Evolutionary conservation across 345 rosid genomes (phyloP).

Genomic region (Syzygium aqueum): DNA sequence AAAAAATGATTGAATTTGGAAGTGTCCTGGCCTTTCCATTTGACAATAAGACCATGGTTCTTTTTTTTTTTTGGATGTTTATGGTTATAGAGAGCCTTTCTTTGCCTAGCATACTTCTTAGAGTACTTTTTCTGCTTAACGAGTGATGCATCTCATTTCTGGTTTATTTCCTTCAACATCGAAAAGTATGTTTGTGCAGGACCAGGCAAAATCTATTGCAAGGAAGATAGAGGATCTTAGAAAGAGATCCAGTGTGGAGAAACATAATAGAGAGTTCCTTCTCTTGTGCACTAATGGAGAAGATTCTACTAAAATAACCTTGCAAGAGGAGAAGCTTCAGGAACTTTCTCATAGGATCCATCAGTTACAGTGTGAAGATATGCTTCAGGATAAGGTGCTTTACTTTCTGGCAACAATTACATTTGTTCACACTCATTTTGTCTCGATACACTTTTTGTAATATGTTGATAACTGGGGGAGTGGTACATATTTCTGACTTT

Average conservation of each 20-base stretch:
- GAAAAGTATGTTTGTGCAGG: constrained; percentile 19
- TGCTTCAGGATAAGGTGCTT: constrained; percentile 52
- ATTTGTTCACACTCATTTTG: neutral
- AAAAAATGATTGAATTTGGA: neutral
- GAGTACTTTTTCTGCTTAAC: neutral
- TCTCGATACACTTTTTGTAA: neutral
- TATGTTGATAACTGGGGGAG: neutral
- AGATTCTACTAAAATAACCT: constrained; percentile 16
- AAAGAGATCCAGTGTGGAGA: constrained; percentile 12
- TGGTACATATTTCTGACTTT: neutral
- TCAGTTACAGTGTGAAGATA: constrained; percentile 42
- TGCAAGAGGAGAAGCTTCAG: constrained; percentile 52
- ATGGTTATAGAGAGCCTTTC: neutral
- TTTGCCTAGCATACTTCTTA: neutral
- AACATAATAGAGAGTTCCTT: constrained; percentile 17
- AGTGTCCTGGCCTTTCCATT: neutral
- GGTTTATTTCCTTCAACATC: neutral
- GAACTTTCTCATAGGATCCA: constrained; percentile 41
- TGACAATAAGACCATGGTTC: neutral
- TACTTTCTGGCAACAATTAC: neutral
- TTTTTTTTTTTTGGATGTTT: neutral
- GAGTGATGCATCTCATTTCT: neutral
- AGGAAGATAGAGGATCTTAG: constrained; percentile 36
- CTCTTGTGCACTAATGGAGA: constrained; percentile 14
- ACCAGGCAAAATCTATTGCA: constrained; percentile 39